These are phyloP conservation scores for Anisogramma anomala DNA, from an alignment of 2,329 filamentous ascomycete species.

Conservation along the genomic window DNA sequence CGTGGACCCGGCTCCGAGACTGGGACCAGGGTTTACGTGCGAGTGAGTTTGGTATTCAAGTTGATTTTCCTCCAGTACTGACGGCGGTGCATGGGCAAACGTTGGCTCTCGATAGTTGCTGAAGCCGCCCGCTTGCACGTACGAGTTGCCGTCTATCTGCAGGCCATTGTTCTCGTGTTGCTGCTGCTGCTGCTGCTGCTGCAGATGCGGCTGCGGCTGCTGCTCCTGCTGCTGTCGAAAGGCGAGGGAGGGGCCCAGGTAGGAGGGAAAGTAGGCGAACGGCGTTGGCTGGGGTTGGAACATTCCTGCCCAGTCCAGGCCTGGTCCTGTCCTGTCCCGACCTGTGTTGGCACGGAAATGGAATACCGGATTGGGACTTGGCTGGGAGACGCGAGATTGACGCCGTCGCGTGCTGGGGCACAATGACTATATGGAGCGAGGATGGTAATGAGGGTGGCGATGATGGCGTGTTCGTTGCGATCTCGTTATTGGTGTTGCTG, in stretches of 20 bases:
- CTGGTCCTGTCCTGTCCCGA: background rate
- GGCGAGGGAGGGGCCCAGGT: conserved; percentile 18
- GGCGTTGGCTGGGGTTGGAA: conserved; percentile 43
- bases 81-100: background rate
- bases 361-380: background rate
- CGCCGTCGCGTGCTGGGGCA: background rate
- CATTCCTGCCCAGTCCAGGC: conserved; percentile 28
- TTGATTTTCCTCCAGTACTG: background rate
- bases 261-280: conserved; percentile 24
- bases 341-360: background rate
- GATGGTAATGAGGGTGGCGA: background rate
- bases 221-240: background rate
- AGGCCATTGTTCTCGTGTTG: conserved; percentile 25
- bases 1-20: background rate
- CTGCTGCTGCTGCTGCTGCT: background rate
- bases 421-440: background rate
- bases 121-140: conserved; percentile 10
- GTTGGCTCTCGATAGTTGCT: conserved; percentile 16
- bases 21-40: background rate
- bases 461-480: background rate
- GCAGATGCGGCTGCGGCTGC: background rate
- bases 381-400: background rate
- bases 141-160: conserved; percentile 23
- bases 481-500: background rate
- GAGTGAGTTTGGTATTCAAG: background rate